A percentile compares a stretch with the other conserved stretches of the same genome.
These are phyloP conservation scores for Aspergillus baeticus DNA, from an alignment of 495 filamentous ascomycete species.

Conservation along the genomic window DNA sequence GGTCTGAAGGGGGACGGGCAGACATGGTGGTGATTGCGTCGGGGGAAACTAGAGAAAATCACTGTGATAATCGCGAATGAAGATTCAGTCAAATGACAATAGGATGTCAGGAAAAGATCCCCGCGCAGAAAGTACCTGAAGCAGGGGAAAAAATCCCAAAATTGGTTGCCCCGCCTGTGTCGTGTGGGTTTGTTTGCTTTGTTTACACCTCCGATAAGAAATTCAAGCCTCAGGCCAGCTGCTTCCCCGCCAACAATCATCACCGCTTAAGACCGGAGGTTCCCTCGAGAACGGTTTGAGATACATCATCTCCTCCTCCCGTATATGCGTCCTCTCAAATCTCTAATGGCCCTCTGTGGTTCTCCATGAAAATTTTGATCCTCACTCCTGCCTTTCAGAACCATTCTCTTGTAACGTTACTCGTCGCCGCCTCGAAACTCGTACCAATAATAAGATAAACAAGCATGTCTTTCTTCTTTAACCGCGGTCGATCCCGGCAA, in stretches of 20 bases:
- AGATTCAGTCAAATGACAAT: background rate
- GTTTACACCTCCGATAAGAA: conserved; percentile 31
- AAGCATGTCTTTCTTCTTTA: conserved; percentile 90
- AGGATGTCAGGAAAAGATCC: background rate
- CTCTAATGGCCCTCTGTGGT: background rate
- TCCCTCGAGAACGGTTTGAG: conserved; percentile 3
- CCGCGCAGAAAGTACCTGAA: background rate
- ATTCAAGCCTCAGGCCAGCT: conserved; percentile 15
- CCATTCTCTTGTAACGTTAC: background rate
- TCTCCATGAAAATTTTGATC: background rate
- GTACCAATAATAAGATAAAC: conserved; percentile 16
- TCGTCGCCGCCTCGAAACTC: conserved; percentile 4
- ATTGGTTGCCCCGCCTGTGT: conserved; percentile 36
- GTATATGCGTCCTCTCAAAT: background rate
- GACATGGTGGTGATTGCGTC: conserved; percentile 28
- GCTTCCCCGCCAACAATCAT: conserved; percentile 26
- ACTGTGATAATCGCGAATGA: background rate
- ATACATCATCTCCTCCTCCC: conserved; percentile 1
- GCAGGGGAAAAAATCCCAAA: conserved; percentile 6
- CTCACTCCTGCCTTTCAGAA: background rate
- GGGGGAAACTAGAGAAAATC: conserved; percentile 2
- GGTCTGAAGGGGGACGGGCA: conserved; percentile 21
- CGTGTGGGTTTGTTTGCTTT: conserved; percentile 24
- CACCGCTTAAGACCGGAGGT: conserved; percentile 15
- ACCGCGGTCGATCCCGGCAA: conserved; percentile 55